These are phyloP conservation scores for Ascochyta pisi DNA, from an alignment of 2,329 filamentous ascomycete species.

Conservation along the genomic window DNA sequence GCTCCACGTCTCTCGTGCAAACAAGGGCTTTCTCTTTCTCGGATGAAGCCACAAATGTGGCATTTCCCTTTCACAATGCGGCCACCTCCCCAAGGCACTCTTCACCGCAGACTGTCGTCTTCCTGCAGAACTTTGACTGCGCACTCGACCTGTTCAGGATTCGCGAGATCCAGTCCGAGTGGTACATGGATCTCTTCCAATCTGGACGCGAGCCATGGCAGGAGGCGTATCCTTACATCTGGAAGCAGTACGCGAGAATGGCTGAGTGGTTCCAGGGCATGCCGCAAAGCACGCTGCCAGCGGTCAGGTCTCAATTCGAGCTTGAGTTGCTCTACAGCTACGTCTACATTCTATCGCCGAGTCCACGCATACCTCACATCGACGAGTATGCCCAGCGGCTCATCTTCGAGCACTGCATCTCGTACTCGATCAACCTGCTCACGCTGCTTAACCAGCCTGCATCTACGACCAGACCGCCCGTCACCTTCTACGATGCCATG, in stretches of 20 bases:
- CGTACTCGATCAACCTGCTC: conserved; percentile 79
- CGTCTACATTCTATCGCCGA: conserved; percentile 86
- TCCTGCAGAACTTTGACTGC: conserved; percentile 67
- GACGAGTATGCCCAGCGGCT: conserved; percentile 78
- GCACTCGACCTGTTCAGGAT: conserved; percentile 82
- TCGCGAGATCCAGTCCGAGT: conserved; percentile 83
- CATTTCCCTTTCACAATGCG: conserved; percentile 66
- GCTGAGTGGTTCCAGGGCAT: conserved; percentile 82
- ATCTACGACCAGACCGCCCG: conserved; percentile 67
- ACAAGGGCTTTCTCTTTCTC: conserved; percentile 91
- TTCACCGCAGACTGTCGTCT: conserved; percentile 59
- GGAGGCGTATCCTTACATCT: conserved; percentile 74
- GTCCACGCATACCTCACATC: conserved; percentile 73
- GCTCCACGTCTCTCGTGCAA: conserved; percentile 86
- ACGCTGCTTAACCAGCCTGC: conserved; percentile 63
- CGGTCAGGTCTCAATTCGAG: conserved; percentile 79
- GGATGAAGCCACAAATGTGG: conserved; percentile 84
- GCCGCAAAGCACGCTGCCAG: conserved; percentile 67
- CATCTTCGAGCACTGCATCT: conserved; percentile 84
- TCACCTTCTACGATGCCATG: conserved; percentile 88
- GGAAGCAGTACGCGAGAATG: conserved; percentile 78
- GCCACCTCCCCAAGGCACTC: conserved; percentile 50
- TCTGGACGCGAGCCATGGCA: conserved; percentile 72
- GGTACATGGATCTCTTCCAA: conserved; percentile 89
- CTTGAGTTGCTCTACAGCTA: conserved; percentile 91